Conservation (phyloP, 495 filamentous ascomycete species). For the Penicillium paxilli region DNA sequence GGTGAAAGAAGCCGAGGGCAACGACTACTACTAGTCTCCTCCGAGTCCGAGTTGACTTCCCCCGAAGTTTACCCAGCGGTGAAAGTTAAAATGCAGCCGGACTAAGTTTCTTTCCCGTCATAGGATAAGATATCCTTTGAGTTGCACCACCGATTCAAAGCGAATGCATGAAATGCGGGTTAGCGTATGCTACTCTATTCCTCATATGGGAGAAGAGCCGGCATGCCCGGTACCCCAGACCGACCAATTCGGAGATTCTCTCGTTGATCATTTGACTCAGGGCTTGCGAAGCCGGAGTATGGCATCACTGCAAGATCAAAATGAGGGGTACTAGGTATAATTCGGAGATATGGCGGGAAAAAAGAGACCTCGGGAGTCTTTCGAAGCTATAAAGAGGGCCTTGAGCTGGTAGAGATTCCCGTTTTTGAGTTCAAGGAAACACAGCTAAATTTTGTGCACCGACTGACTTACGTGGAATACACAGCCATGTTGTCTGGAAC, state of each 20-base stretch:
- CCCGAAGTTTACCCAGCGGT: slow-evolving; percentile 8
- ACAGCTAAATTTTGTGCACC: not conserved
- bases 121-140: too few species aligned
- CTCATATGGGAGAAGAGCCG: not conserved
- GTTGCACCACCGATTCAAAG: not conserved
- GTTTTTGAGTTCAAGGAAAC: not conserved
- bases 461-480: not conserved
- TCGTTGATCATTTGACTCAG: not conserved
- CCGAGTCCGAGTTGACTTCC: not conserved
- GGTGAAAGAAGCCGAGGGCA: not conserved
- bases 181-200: not conserved
- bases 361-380: too few species aligned
- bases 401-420: not conserved
- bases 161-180: not conserved
- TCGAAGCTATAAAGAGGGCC: slow-evolving; percentile 14
- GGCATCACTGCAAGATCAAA: not conserved
- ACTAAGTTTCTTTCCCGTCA: not conserved
- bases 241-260: not conserved
- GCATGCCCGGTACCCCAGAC: not conserved
- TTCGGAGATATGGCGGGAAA: not conserved
- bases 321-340: not conserved
- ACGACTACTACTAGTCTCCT: not conserved
- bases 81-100: not conserved
- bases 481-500: slow-evolving; percentile 9
- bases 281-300: not conserved